Percentiles rank a stretch among this genome's conserved stretches.
Conservation (phyloP, 306 rosid genomes). For the Castanopsis chinensis region DNA sequence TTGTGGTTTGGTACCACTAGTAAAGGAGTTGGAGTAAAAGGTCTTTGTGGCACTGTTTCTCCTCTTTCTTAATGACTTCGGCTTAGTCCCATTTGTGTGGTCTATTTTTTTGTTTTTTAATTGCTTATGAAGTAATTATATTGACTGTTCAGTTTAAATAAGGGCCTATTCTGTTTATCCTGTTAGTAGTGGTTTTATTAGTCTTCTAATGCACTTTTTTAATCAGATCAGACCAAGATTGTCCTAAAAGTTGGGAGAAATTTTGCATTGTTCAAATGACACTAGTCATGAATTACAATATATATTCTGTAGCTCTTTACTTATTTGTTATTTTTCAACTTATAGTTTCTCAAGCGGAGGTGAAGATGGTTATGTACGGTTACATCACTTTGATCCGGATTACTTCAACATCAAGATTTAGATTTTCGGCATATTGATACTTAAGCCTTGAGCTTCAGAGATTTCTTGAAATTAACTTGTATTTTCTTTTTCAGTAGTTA, state of each 20-base stretch:
- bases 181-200: neutral
- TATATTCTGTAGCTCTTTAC: neutral
- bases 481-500: neutral
- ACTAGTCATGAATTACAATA: neutral
- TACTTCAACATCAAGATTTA: slow-evolving; percentile 86
- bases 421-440: slow-evolving; percentile 21
- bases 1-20: neutral
- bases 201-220: neutral
- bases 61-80: neutral
- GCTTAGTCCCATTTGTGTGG: neutral
- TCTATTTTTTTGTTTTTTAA: neutral
- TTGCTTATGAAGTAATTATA: neutral
- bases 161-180: neutral
- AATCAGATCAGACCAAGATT: neutral
- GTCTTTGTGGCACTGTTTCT: neutral
- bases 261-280: neutral
- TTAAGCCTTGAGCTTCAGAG: neutral
- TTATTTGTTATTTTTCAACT: neutral
- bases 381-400: slow-evolving; percentile 90
- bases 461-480: neutral
- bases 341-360: slow-evolving; percentile 94
- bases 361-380: slow-evolving; percentile 89
- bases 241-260: no score
- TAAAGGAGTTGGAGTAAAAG: neutral
- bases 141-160: neutral